A percentile compares a stretch with the other conserved stretches of the same genome.
These are phyloP conservation scores for Evernia prunastri DNA, from an alignment of 495 filamentous ascomycete genomes.

Conservation along the genomic window DNA sequence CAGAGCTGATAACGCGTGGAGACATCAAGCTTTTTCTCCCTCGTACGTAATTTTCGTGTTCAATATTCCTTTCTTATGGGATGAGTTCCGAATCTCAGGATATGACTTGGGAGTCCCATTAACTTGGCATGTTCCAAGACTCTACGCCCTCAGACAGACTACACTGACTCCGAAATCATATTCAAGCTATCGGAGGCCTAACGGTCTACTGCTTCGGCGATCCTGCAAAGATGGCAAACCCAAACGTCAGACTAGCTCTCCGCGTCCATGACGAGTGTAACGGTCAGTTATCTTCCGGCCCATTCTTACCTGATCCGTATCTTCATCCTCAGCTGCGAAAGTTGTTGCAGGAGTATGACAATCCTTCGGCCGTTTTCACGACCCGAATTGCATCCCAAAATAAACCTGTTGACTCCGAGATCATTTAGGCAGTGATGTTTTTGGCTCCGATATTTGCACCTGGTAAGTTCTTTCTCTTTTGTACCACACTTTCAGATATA, in stretches of 20 bases:
- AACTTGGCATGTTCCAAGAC: background rate
- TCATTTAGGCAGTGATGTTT: conserved; percentile 70
- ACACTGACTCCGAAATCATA: background rate
- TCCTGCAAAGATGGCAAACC: conserved; percentile 84
- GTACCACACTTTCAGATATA: conserved; percentile 3
- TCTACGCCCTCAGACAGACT: background rate
- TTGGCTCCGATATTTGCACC: conserved; percentile 97
- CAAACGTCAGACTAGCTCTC: conserved; percentile 74
- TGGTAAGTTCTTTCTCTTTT: conserved; percentile 36
- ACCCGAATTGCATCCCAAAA: background rate
- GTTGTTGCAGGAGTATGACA: background rate
- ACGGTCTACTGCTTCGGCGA: conserved; percentile 98
- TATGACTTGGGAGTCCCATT: background rate
- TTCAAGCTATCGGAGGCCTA: conserved; percentile 71
- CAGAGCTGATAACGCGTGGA: conserved; percentile 82
- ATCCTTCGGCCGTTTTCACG: background rate
- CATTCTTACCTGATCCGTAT: background rate
- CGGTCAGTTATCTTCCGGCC: background rate
- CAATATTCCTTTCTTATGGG: background rate
- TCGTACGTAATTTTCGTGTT: conserved; percentile 27
- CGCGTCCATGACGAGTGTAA: conserved; percentile 84
- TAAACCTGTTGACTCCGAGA: conserved; percentile 43
- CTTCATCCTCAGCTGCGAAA: background rate
- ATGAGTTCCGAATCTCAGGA: background rate
- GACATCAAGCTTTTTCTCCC: conserved; percentile 96